Percentiles rank a stretch among this genome's conserved stretches.
These are phyloP conservation scores for Chaetothyriales sp. DNA, from an alignment of 2,329 filamentous ascomycete genomes.

Conservation along the genomic window DNA sequence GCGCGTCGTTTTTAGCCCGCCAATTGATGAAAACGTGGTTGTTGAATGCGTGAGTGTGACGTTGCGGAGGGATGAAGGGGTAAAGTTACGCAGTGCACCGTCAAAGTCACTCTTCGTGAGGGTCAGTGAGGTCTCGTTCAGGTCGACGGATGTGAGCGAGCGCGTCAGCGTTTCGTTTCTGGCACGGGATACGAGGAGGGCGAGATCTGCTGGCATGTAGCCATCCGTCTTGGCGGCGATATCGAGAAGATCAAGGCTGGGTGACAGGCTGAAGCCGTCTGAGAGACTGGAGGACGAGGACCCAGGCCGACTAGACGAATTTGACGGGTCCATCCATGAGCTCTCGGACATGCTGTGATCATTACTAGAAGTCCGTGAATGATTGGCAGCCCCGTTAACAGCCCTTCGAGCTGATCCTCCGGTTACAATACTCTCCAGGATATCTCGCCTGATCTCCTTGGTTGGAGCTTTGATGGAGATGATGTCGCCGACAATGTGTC, in stretches of 20 bases:
- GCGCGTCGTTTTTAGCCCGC: conserved; percentile 71
- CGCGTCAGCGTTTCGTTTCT: conserved; percentile 87
- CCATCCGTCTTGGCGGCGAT: conserved; percentile 88
- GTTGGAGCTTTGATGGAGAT: conserved; percentile 77
- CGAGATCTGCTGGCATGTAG: conserved; percentile 92
- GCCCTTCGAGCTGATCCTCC: conserved; percentile 20
- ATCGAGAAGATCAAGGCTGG: conserved; percentile 75
- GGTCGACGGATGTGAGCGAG: conserved; percentile 32
- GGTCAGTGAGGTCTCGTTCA: conserved; percentile 37
- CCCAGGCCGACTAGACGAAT: conserved; percentile 36
- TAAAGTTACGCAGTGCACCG: conserved; percentile 76
- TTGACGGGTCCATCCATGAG: conserved; percentile 63
- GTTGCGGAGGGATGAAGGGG: conserved; percentile 82
- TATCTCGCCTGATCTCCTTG: conserved; percentile 71
- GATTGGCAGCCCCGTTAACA: conserved; percentile 29
- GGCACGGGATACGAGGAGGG: conserved; percentile 69
- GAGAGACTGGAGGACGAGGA: conserved; percentile 25
- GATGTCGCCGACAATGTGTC: conserved; percentile 85
- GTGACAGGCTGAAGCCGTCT: conserved; percentile 57
- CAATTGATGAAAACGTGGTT: conserved; percentile 83
- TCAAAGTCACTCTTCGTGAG: conserved; percentile 66
- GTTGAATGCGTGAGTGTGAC: conserved; percentile 87
- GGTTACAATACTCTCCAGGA: conserved; percentile 65
- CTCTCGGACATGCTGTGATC: conserved; percentile 32
- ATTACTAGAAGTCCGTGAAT: conserved; percentile 22